These are phyloP conservation scores for Microthlaspi erraticum DNA, from an alignment of 345 rosid genomes.

Conservation along the genomic window DNA sequence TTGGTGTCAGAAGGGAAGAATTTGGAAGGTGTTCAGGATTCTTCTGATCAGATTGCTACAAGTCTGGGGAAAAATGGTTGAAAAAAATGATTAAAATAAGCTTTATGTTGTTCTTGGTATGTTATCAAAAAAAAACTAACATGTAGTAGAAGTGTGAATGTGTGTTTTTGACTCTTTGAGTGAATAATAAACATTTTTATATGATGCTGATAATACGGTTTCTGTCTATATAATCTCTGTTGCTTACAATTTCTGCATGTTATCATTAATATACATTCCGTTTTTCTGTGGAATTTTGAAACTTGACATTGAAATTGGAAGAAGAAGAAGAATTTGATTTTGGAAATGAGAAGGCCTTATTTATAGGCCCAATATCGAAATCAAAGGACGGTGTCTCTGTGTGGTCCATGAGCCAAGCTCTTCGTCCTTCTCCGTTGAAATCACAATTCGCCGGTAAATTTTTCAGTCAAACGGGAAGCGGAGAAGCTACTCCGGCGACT, in stretches of 20 bases:
- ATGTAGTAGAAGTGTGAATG: constrained; percentile 33
- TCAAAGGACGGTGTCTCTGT: constrained; percentile 26
- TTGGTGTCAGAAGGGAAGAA: constrained; percentile 51
- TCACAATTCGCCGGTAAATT: constrained; percentile 16
- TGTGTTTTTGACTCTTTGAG: constrained; percentile 8
- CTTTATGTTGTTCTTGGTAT: constrained; percentile 16
- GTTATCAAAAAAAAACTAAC: constrained; percentile 30
- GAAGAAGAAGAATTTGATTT: not conserved
- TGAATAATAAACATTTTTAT: too few relatives aligned
- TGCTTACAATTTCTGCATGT: too few relatives aligned
- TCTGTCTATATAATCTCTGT: too few relatives aligned
- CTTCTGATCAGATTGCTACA: constrained; percentile 48
- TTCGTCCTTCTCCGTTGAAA: not conserved
- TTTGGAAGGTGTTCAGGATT: constrained; percentile 50
- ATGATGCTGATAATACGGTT: constrained; percentile 11
- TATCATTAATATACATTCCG: not conserved
- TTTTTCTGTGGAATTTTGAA: not conserved
- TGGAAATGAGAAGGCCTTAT: constrained; percentile 9
- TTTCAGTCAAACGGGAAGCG: not conserved
- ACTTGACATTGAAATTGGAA: not conserved
- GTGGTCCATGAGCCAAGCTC: not conserved
- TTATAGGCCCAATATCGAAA: constrained; percentile 33
- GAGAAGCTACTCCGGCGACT: constrained; percentile 33
- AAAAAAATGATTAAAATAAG: constrained; percentile 1
- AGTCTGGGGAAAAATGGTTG: constrained; percentile 33